Base-by-base conservation (phyloP, 208 protist species). In the Leishmania tropica region DNA sequence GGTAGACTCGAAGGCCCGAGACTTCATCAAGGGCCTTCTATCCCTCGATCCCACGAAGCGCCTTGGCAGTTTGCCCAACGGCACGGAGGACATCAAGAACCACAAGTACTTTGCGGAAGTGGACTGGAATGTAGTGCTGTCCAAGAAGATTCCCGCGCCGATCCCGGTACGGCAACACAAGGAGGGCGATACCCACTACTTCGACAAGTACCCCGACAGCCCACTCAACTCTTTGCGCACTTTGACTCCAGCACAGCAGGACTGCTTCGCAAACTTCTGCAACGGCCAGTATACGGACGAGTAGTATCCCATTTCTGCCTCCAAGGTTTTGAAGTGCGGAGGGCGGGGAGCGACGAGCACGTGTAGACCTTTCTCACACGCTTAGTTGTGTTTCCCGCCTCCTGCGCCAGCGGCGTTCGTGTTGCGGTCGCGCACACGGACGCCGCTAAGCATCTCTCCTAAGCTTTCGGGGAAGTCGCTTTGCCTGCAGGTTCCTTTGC, bases 81-180 rank as follows among this genome's bases (percentile, higher is more conserved):
- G 98, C 3, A 94, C 92, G 13, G 80, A 96, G 54, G 98, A 99
- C 83, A 94, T 99, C 76, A 99, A 99, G 88, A 84, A 92, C 73
- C 99, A 99, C 91, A 96, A 97, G 75, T 99, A 98, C 90, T 99
- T 99, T 87, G 87, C 80, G 60, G 93, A 93, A 51, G 94, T 99
- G 21, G 96, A 99, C 87, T 99, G 98, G 96, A 82, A 95, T 65
- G 85, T 97, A 4, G 86, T 98, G 64, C 76, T 98, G 47, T 68
- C 87, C 37, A 95, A 93, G 76, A 97, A 96, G 76, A 88, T 98
- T 51, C 84, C 88, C 0, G 88, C 96, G 1, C 96, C 96, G 10
- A 98, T 98, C 76, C 92, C 91, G 15, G 93, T 98, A 37, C 92
- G 93, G 62, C 88, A 94, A 53, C 88, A 77, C 65, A 92, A 89